Base-by-base conservation (phyloP, 2,329 filamentous ascomycete species). In the Arthrobotrys sphaeroides region DNA sequence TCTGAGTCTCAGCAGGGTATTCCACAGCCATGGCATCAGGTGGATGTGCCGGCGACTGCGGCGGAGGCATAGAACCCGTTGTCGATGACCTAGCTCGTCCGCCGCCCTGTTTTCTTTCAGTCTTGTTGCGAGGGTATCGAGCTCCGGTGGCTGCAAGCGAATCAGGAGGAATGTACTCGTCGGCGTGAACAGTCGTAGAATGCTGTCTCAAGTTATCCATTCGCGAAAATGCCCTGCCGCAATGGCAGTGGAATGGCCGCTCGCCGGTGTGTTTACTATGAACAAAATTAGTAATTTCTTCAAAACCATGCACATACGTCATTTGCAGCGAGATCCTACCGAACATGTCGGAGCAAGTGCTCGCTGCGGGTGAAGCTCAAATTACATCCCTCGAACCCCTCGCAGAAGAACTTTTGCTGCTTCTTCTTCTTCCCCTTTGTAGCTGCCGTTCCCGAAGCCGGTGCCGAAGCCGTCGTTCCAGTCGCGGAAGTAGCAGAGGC, bases 311-410 rank as follows among this genome's bases (percentile, higher is more conserved):
- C 28, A 36, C 55, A 62, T 55, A 55, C 38, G 36, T 62, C 55
- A 70, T 68, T 40, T 38, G 20, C 49, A 60, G 59, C 5, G 40
- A 69, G 59, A 42, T 47, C 84, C 77, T 87, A 94, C 90, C 94
- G 89, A 79, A 99, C 98, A 81, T 99, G 95, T 60, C 95, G 88
- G 13, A 94, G 94, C 75, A 99, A 83, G 84, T 99, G 95, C 82
- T 99, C 95, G 81, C 94, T 98, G 77, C 95, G 87, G 0, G 95
- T 98, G 81, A 99, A 99, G 83, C 93, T 97, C 70, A 99, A 83
- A 80, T 90, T 94, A 83, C 95, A 99, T 2, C 94, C 94, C 24
- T 94, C 94, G 79, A 93, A 98, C 31, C 97, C 93, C 2, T 91
- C 96, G 84, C 95, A 99, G 83, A 94, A 97, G 83, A 99, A 99